Conservation (phyloP, 306 rosid species). For the Ammopiptanthus mongolicus region DNA sequence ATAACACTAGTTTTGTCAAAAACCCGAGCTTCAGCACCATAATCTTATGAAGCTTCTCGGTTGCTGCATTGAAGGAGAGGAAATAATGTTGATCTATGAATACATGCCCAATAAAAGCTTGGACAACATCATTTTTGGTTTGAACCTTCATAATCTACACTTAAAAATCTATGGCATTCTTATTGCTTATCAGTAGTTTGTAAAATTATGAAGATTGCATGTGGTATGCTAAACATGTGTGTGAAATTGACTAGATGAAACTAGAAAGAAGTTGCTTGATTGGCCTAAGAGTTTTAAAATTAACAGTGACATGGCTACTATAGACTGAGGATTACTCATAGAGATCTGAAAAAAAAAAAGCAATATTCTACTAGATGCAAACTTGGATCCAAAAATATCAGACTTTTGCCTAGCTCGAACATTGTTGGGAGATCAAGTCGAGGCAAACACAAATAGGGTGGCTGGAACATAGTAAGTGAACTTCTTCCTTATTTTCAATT, state of each 20-base stretch:
- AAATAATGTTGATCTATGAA: conserved; percentile 1
- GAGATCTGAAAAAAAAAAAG: not conserved
- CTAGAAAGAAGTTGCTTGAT: not conserved
- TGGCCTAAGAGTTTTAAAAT: not conserved
- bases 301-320: conserved; percentile 17
- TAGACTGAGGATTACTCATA: conserved; percentile 1
- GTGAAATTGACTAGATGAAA: not conserved
- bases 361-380: not conserved
- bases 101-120: conserved; percentile 8
- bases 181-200: not conserved
- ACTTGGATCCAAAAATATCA: not conserved
- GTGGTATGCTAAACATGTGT: not conserved
- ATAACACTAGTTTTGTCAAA: no score
- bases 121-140: conserved; percentile 7
- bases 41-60: not conserved
- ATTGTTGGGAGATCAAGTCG: not conserved
- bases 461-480: conserved; percentile 10
- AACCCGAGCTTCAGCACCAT: conserved; percentile 8
- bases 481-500: not conserved
- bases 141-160: not conserved
- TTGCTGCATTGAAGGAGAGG: conserved; percentile 13
- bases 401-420: conserved; percentile 1
- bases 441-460: conserved; percentile 2
- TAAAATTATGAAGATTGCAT: not conserved
- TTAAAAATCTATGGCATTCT: not conserved